phyloP scores from a whole-genome alignment of 1,284 basidiomycete genomes.

The Schizophyllum amplum region DNA sequence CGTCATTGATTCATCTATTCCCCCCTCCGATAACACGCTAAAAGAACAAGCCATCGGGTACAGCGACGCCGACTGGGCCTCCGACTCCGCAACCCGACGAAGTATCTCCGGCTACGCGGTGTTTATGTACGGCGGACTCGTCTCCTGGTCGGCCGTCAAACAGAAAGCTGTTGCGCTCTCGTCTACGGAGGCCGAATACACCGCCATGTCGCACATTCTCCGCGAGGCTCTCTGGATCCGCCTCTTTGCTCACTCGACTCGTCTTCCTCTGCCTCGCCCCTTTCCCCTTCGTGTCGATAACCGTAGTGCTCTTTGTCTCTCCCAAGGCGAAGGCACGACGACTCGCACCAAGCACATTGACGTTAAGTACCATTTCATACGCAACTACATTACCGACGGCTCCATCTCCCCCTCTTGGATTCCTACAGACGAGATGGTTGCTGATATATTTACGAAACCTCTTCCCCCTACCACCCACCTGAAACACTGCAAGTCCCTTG shows the following conservation, averaged over 20 bases:
- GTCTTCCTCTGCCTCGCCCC: too few species aligned
- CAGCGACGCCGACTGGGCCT: conserved; percentile 10
- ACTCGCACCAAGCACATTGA: conserved; percentile 1
- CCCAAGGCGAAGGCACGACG: background rate
- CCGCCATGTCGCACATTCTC: background rate
- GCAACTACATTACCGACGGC: background rate
- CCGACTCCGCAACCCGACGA: conserved; percentile 3
- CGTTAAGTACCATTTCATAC: background rate
- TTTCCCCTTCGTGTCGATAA: background rate
- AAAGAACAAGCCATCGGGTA: background rate
- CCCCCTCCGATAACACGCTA: too few species aligned
- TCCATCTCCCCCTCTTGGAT: background rate
- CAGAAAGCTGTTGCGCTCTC: conserved; percentile 4
- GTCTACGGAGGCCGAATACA: conserved; percentile 7
- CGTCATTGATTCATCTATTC: conserved; percentile 4
- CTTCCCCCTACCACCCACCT: conserved; percentile 7
- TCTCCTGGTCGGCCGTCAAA: conserved; percentile 26
- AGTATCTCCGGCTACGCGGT: conserved; percentile 17
- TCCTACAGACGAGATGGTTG: background rate
- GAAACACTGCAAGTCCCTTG: conserved; percentile 9
- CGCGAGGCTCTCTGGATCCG: conserved; percentile 9
- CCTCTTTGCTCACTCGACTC: background rate
- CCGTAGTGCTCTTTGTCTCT: background rate
- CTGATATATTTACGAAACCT: conserved; percentile 2
- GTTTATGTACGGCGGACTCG: conserved; percentile 22